phyloP scores from a whole-genome alignment of 2,329 filamentous ascomycete genomes.

The Trichophyton verrucosum region DNA sequence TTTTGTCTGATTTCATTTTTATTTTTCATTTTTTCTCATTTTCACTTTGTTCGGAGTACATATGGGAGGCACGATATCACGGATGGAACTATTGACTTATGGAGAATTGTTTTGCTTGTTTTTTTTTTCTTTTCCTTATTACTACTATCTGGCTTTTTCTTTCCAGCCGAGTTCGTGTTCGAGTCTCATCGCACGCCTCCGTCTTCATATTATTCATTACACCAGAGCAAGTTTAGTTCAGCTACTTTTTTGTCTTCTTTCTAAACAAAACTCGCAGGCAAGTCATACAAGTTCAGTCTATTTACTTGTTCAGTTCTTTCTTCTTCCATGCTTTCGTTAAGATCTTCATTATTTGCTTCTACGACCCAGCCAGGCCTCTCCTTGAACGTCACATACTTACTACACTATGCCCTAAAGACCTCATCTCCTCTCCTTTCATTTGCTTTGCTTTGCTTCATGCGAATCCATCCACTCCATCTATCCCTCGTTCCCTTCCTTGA shows the following conservation, averaged over 20 bases:
- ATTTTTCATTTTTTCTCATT: neutral
- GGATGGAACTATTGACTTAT: conserved; percentile 13
- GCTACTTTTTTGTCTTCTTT: neutral
- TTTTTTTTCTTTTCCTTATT: conserved; percentile 3
- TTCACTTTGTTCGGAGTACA: conserved; percentile 5
- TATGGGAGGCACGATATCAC: conserved; percentile 12
- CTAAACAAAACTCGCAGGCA: neutral
- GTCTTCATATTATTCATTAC: neutral
- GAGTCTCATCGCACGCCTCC: conserved; percentile 11
- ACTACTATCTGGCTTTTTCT: conserved; percentile 4
- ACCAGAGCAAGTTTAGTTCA: conserved; percentile 5
- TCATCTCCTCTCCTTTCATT: neutral
- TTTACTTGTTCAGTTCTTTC: neutral
- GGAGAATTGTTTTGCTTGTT: conserved; percentile 2
- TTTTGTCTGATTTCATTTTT: neutral
- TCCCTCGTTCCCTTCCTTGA: neutral
- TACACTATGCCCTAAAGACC: neutral
- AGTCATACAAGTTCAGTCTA: neutral
- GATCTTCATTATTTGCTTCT: neutral
- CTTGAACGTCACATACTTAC: neutral
- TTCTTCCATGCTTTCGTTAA: neutral
- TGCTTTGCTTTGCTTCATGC: too few species aligned
- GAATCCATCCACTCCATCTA: too few species aligned
- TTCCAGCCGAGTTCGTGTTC: conserved; percentile 5
- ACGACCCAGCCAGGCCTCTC: neutral